A percentile compares a stretch with the other conserved stretches of the same genome.
Evolutionary conservation across 2,329 filamentous ascomycete species (phyloP).

Genomic region (Biscogniauxia mediterranea): DNA sequence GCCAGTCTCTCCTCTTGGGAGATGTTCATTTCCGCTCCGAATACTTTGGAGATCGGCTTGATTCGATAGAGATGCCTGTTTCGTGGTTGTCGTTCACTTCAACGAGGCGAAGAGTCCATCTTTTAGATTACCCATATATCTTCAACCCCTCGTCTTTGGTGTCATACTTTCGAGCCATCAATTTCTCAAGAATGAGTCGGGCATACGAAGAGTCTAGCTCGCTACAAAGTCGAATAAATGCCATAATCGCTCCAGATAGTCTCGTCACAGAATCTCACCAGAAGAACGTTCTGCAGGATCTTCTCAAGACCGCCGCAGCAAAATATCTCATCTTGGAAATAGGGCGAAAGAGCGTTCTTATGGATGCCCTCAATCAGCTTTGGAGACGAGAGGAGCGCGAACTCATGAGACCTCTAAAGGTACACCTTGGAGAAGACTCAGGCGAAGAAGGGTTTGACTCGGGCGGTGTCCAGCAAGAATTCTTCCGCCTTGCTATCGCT

Average conservation of each 20-base stretch:
- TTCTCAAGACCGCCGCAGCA: constrained; percentile 64
- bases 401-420: constrained; percentile 80
- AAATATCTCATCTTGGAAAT: constrained; percentile 72
- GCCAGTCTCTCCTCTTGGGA: constrained; percentile 61
- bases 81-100: constrained; percentile 64
- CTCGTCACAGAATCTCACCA: constrained; percentile 57
- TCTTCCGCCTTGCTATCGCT: constrained; percentile 80
- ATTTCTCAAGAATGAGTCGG: constrained; percentile 81
- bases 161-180: constrained; percentile 83
- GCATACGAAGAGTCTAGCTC: constrained; percentile 69
- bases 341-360: constrained; percentile 63
- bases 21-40: constrained; percentile 72
- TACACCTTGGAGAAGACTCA: constrained; percentile 76
- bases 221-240: constrained; percentile 54
- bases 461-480: constrained; percentile 94
- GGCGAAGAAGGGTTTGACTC: constrained; percentile 91
- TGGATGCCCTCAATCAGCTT: constrained; percentile 80
- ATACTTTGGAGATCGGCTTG: constrained; percentile 73
- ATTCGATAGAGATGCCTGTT: constrained; percentile 70
- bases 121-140: constrained; percentile 78
- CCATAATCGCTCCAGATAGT: constrained; percentile 52
- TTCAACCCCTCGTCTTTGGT: constrained; percentile 73
- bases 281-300: constrained; percentile 59
- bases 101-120: constrained; percentile 64
- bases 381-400: constrained; percentile 84